These are phyloP conservation scores for Myochromella boudieri DNA, from an alignment of 768 basidiomycete species.

Conservation along the genomic window DNA sequence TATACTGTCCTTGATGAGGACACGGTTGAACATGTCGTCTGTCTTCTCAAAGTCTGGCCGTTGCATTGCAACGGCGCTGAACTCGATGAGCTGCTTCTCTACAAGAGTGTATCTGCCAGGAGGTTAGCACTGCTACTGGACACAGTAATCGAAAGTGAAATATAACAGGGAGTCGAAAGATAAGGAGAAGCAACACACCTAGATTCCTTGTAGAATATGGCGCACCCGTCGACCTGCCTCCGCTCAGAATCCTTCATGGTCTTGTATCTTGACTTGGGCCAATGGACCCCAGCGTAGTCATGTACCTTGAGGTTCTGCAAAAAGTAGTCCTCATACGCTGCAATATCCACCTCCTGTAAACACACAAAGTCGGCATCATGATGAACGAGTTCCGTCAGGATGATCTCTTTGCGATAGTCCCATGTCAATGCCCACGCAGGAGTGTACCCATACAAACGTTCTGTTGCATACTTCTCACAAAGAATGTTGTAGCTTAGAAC, in stretches of 20 bases:
- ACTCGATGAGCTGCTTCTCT: conserved; percentile 92
- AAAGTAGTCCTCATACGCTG: conserved; percentile 92
- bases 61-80: conserved; percentile 89
- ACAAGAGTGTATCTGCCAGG: conserved; percentile 79
- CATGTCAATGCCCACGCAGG: conserved; percentile 96
- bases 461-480: conserved; percentile 87
- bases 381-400: conserved; percentile 79
- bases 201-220: conserved; percentile 88
- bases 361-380: conserved; percentile 89
- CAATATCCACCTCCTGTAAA: conserved; percentile 92
- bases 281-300: conserved; percentile 90
- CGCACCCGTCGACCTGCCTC: conserved; percentile 92
- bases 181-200: conserved; percentile 55
- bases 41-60: conserved; percentile 94
- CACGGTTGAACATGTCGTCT: conserved; percentile 99
- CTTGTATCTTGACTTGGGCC: conserved; percentile 90
- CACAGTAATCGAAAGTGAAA: neutral
- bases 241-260: conserved; percentile 89
- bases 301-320: conserved; percentile 64
- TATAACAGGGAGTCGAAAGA: conserved; percentile 4
- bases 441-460: conserved; percentile 91
- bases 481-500: conserved; percentile 93
- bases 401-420: conserved; percentile 89
- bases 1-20: conserved; percentile 92
- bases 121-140: conserved; percentile 10